phyloP scores from a whole-genome alignment of 768 basidiomycete genomes.

The Auricularia cornea region DNA sequence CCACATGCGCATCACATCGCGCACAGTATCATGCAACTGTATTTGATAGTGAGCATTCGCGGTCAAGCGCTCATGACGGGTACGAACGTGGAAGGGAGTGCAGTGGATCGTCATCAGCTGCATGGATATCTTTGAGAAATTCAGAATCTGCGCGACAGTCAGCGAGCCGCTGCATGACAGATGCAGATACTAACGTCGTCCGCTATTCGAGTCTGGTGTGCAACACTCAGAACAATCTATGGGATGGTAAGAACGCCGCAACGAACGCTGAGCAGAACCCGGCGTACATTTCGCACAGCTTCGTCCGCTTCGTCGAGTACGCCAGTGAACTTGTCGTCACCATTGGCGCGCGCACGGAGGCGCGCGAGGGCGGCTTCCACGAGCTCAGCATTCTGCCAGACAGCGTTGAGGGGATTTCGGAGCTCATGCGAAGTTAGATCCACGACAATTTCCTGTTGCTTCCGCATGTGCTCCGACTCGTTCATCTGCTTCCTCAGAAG shows the following conservation, averaged over 20 bases:
- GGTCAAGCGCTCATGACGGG: too few relatives aligned
- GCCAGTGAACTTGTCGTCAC: background rate
- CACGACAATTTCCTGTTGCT: background rate
- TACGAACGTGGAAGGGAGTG: background rate
- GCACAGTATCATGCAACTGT: background rate
- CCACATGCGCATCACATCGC: background rate
- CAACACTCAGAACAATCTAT: background rate
- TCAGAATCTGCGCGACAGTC: background rate
- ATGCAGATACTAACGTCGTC: background rate
- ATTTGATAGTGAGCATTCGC: background rate
- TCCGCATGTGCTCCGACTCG: constrained; percentile 1
- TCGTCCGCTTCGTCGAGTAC: background rate
- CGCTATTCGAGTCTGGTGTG: background rate
- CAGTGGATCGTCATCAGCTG: background rate
- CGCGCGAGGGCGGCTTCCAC: background rate
- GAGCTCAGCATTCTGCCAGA: background rate
- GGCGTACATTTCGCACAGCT: background rate
- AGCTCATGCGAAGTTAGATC: background rate
- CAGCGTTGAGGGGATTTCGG: background rate
- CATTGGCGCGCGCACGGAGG: background rate
- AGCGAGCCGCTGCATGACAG: background rate
- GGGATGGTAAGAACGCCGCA: background rate
- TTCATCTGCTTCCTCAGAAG: background rate
- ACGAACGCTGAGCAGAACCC: background rate
- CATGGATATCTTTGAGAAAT: background rate